Evolutionary conservation across 768 basidiomycete genomes (phyloP).

Genomic region (Leccinum truebloodii): DNA sequence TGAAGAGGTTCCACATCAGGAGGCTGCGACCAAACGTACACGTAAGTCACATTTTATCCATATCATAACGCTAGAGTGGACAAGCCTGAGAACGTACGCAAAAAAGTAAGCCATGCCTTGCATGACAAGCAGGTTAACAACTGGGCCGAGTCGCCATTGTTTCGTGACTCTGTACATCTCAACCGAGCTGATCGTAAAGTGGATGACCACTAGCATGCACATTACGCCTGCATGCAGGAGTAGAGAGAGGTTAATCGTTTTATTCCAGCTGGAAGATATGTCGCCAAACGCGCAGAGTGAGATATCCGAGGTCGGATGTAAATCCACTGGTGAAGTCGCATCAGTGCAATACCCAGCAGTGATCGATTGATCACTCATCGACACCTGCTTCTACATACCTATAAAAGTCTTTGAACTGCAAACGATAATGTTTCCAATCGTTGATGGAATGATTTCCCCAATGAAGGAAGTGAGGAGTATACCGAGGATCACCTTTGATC

Average conservation of each 20-base stretch:
- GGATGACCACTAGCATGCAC: background rate
- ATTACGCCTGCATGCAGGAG: background rate
- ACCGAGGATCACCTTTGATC: no score
- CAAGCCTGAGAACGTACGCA: background rate
- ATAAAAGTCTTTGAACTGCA: no score
- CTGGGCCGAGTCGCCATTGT: background rate
- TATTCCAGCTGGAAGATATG: background rate
- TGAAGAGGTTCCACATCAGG: background rate
- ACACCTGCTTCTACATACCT: no score
- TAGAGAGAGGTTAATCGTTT: background rate
- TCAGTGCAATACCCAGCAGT: no score
- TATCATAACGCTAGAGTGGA: background rate
- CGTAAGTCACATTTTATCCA: no score
- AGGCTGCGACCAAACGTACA: background rate
- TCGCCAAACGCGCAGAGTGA: background rate
- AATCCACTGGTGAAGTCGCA: no score
- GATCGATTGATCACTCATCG: no score
- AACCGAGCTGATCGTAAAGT: background rate
- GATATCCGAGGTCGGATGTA: no score
- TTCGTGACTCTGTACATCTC: background rate
- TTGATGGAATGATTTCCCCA: no score
- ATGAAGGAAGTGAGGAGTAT: no score
- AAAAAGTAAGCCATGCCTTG: background rate
- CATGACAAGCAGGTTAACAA: background rate
- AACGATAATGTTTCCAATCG: no score